A percentile compares a stretch with the other conserved stretches of the same genome.
These are phyloP conservation scores for Picochlorum sp. DNA, from an alignment of 139 green algal species.

Conservation along the genomic window DNA sequence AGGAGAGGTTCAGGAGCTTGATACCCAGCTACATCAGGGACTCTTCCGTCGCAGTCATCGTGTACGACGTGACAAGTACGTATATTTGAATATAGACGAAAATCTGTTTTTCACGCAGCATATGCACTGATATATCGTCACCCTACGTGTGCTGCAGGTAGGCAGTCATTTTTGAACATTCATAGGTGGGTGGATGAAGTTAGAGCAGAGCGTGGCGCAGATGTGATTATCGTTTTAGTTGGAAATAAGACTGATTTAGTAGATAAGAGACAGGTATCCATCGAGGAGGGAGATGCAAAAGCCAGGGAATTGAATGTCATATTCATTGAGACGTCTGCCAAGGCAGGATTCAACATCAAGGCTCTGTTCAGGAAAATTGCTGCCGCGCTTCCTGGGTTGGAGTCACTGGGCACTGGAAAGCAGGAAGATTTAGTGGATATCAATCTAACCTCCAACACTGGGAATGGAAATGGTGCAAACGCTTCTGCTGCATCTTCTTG, in stretches of 20 bases:
- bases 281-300: slow-evolving; percentile 86
- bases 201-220: slow-evolving; percentile 83
- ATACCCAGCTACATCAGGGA: slow-evolving; percentile 99
- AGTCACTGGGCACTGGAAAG: slow-evolving; percentile 56
- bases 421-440: slow-evolving; percentile 84
- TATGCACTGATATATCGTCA: neutral
- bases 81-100: slow-evolving; percentile 23
- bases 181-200: slow-evolving; percentile 96
- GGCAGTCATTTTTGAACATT: slow-evolving; percentile 93
- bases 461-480: slow-evolving; percentile 13
- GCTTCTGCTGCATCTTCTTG: slow-evolving; percentile 21
- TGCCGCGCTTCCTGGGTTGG: slow-evolving; percentile 91
- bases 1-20: slow-evolving; percentile 93
- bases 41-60: slow-evolving; percentile 93
- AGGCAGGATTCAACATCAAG: slow-evolving; percentile 99
- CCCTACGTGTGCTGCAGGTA: slow-evolving; percentile 43
- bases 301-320: slow-evolving; percentile 87
- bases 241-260: slow-evolving; percentile 99
- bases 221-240: slow-evolving; percentile 98
- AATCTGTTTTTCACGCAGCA: neutral
- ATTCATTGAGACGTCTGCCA: slow-evolving; percentile 98
- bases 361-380: slow-evolving; percentile 97
- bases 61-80: slow-evolving; percentile 94
- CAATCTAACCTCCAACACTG: slow-evolving; percentile 60
- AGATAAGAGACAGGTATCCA: slow-evolving; percentile 94